These are phyloP conservation scores for Austroboletus novae-zelandiae DNA, from an alignment of 1,284 basidiomycete species.

Conservation along the genomic window DNA sequence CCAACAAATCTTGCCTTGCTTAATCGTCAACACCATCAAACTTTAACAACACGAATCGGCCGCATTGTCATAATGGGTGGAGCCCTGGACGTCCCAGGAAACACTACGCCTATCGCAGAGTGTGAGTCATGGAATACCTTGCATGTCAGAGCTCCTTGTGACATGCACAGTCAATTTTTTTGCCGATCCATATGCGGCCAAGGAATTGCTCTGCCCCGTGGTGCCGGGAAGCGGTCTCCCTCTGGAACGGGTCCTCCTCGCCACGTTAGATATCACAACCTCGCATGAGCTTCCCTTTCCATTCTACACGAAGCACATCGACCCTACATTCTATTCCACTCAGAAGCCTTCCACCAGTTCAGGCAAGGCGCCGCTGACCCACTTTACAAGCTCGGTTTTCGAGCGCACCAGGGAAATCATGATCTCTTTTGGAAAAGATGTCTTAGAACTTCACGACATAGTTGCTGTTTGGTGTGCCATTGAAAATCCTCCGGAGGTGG, in stretches of 20 bases:
- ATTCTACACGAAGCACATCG: constrained; percentile 52
- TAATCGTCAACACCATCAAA: constrained; percentile 55
- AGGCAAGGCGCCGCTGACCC: constrained; percentile 54
- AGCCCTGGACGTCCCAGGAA: constrained; percentile 91
- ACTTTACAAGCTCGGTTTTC: constrained; percentile 81
- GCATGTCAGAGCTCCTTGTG: constrained; percentile 1
- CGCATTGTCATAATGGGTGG: constrained; percentile 93
- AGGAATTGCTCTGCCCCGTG: constrained; percentile 52
- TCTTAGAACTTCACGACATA: constrained; percentile 84
- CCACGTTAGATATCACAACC: constrained; percentile 82
- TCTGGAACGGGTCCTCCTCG: constrained; percentile 64
- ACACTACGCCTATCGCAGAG: constrained; percentile 81
- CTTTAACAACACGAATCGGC: constrained; percentile 61
- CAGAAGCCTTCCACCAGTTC: constrained; percentile 42
- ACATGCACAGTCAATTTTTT: constrained; percentile 79
- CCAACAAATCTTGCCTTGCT: constrained; percentile 82
- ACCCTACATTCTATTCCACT: constrained; percentile 51
- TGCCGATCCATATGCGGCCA: constrained; percentile 87
- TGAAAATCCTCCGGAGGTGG: constrained; percentile 52
- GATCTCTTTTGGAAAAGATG: constrained; percentile 74
- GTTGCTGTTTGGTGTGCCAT: constrained; percentile 80
- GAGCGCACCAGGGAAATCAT: constrained; percentile 71
- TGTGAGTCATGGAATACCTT: constrained; percentile 43
- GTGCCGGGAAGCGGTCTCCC: constrained; percentile 45
- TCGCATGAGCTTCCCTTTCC: constrained; percentile 76